phyloP scores from a whole-genome alignment of 2,329 filamentous ascomycete genomes.

The Cladosporium sp. region DNA sequence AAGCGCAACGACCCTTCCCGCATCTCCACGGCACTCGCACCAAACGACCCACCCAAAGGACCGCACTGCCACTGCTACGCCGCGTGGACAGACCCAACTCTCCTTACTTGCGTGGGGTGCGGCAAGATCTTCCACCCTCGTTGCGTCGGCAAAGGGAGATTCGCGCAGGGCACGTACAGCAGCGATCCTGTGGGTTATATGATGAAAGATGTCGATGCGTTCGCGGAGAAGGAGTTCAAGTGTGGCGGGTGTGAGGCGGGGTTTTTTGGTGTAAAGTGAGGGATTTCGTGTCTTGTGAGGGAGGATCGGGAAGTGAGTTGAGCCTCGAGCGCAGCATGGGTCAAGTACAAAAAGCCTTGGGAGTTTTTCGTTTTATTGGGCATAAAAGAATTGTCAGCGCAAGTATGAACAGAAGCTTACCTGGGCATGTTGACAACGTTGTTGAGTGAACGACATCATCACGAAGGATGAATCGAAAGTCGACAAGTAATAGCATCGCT shows the following conservation, averaged over 20 bases:
- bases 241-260: not conserved
- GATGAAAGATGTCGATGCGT: not conserved
- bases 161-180: not conserved
- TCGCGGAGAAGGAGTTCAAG: not conserved
- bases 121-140: not conserved
- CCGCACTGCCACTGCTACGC: not conserved
- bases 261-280: not conserved
- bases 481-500: no score
- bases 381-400: no score
- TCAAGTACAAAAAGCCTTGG: no score
- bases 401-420: no score
- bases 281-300: no score
- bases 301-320: no score
- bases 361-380: no score
- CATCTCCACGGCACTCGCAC: not conserved
- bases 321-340: no score
- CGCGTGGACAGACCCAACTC: not conserved
- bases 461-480: no score
- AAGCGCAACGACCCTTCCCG: not conserved
- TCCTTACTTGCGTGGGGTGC: not conserved
- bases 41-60: not conserved
- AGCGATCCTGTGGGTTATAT: not conserved
- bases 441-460: no score
- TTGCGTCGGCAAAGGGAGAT: not conserved
- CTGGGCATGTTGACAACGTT: no score